Evolutionary conservation across 148 eudicot genomes (phyloP).

Genomic region (Rhododendron ferrugineum): DNA sequence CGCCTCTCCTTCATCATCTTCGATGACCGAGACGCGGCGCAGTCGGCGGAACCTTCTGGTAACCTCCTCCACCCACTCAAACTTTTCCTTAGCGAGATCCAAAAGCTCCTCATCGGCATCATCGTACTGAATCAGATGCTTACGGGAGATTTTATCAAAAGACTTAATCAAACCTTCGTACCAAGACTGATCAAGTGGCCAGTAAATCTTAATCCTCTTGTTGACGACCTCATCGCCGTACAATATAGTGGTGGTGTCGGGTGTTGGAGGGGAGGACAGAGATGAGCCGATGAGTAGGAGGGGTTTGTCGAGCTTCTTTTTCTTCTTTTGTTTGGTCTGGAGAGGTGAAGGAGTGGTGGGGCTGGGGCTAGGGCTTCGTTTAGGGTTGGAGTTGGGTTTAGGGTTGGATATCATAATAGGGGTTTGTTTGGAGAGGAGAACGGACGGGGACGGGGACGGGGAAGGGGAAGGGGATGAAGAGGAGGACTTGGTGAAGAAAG

Average conservation of each 20-base stretch:
- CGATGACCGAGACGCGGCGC: slow-evolving; percentile 43
- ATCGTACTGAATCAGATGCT: slow-evolving; percentile 83
- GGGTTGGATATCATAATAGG: slow-evolving; percentile 24
- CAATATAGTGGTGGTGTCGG: background rate
- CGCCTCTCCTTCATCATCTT: slow-evolving; percentile 40
- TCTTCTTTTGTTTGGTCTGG: slow-evolving; percentile 35
- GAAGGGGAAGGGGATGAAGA: slow-evolving; percentile 30
- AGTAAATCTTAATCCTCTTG: slow-evolving; percentile 64
- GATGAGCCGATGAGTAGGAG: slow-evolving; percentile 36
- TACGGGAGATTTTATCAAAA: slow-evolving; percentile 44
- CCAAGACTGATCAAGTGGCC: slow-evolving; percentile 86
- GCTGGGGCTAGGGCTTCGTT: slow-evolving; percentile 21
- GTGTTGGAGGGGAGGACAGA: slow-evolving; percentile 18
- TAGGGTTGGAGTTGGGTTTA: slow-evolving; percentile 22
- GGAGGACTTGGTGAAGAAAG: slow-evolving; percentile 55
- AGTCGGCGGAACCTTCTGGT: slow-evolving; percentile 47
- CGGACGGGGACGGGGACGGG: slow-evolving; percentile 28
- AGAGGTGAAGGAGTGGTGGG: slow-evolving; percentile 67
- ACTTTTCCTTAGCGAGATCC: slow-evolving; percentile 56
- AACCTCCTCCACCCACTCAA: slow-evolving; percentile 59
- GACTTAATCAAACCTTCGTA: slow-evolving; percentile 69
- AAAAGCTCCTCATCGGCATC: slow-evolving; percentile 72
- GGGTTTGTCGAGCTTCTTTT: slow-evolving; percentile 57
- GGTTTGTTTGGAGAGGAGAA: slow-evolving; percentile 28
- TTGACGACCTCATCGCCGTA: slow-evolving; percentile 52